Conservation (phyloP, 2,329 filamentous ascomycete species). For the Lasiodiplodia sp. region DNA sequence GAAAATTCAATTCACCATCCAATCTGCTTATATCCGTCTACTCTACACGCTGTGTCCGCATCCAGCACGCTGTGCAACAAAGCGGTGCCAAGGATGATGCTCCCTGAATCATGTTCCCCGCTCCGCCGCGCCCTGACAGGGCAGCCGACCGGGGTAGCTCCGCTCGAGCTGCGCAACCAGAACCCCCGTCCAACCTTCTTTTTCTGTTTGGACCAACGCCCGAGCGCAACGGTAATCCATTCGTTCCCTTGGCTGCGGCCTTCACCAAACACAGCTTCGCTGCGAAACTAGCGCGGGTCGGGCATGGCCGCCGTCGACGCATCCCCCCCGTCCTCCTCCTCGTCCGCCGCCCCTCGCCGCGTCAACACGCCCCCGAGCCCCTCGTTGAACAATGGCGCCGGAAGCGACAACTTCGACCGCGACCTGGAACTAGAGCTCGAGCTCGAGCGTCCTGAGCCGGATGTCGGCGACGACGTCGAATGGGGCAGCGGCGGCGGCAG, state of each 20-base stretch:
- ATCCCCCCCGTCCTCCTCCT: slow-evolving; percentile 3
- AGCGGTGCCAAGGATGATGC: neutral
- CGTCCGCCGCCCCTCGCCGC: neutral
- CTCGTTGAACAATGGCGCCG: neutral
- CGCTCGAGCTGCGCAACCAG: neutral
- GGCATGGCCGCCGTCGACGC: neutral
- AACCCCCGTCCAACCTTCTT: neutral
- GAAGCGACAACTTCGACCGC: neutral
- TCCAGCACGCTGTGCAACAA: neutral
- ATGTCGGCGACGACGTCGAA: slow-evolving; percentile 12
- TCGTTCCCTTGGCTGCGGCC: neutral
- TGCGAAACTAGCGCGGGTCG: neutral
- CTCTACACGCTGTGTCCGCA: neutral
- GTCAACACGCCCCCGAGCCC: neutral
- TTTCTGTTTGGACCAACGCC: neutral
- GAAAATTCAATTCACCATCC: neutral
- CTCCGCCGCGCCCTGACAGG: slow-evolving; percentile 4
- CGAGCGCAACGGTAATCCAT: neutral
- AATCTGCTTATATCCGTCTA: neutral
- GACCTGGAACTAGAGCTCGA: neutral
- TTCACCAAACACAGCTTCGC: neutral
- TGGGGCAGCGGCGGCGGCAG: slow-evolving; percentile 10
- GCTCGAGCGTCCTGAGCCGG: slow-evolving; percentile 4
- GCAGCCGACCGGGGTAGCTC: slow-evolving; percentile 12
- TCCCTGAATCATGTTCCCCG: slow-evolving; percentile 26